phyloP scores from a whole-genome alignment of 129 eudicot species.

The Rutidosis leptorrhynchoides region DNA sequence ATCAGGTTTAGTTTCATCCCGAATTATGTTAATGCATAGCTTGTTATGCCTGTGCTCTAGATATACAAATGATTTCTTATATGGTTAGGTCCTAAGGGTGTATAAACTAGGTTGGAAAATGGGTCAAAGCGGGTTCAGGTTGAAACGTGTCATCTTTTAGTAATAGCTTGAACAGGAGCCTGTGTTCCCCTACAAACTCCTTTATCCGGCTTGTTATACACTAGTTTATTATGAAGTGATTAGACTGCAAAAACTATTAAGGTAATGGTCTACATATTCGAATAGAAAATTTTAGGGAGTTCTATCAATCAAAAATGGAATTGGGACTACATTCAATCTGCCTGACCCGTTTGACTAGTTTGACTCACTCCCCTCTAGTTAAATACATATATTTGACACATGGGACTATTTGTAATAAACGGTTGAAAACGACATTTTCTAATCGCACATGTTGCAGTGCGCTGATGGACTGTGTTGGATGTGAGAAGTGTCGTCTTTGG shows the following conservation, averaged over 20 bases:
- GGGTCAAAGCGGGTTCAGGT: neutral
- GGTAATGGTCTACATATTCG: neutral
- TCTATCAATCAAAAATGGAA: neutral
- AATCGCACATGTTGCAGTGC: slow-evolving; percentile 49
- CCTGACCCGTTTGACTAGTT: neutral
- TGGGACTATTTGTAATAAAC: neutral
- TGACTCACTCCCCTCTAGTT: neutral
- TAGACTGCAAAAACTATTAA: neutral
- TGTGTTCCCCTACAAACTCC: neutral
- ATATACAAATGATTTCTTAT: neutral
- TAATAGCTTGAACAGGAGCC: neutral
- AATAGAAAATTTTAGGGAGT: neutral
- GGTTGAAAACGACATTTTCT: neutral
- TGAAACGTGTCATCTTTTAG: neutral
- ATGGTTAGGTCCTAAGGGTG: neutral
- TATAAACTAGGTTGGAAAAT: neutral
- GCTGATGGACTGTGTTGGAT: slow-evolving; percentile 95
- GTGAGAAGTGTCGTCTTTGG: slow-evolving; percentile 98
- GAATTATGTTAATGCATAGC: slow-evolving; percentile 10
- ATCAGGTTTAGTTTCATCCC: slow-evolving; percentile 50
- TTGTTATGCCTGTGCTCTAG: neutral
- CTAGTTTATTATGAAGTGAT: neutral
- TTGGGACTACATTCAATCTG: neutral
- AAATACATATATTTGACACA: slow-evolving; percentile 10
- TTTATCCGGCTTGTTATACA: neutral